phyloP scores from a whole-genome alignment of 139 green algal genomes.

The Tetradesmus obliquus region DNA sequence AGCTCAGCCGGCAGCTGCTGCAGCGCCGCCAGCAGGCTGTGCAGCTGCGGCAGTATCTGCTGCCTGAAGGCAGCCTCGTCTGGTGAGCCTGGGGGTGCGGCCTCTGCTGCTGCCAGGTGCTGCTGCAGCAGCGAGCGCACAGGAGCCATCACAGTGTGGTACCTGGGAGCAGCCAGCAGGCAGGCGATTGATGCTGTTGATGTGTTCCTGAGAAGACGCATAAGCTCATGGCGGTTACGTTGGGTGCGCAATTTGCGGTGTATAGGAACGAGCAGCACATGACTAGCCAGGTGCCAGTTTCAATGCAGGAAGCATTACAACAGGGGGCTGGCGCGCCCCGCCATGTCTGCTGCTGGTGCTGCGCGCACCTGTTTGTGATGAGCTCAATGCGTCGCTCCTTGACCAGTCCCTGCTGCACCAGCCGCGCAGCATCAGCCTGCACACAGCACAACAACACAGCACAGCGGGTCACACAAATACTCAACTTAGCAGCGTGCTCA shows the following conservation, averaged over 20 bases:
- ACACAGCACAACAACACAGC: constrained; percentile 1
- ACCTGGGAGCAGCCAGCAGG: constrained; percentile 50
- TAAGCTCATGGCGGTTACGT: too few species aligned
- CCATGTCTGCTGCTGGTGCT: too few species aligned
- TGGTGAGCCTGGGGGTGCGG: not conserved
- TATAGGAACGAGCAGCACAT: too few species aligned
- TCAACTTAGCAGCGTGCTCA: not conserved
- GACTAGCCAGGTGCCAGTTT: too few species aligned
- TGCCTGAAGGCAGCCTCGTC: constrained; percentile 34
- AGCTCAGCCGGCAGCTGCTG: constrained; percentile 10
- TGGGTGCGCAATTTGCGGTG: not conserved
- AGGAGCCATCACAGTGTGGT: constrained; percentile 66
- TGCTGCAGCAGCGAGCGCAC: constrained; percentile 63
- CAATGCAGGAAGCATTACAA: too few species aligned
- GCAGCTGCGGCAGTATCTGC: constrained; percentile 34
- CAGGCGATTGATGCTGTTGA: not conserved
- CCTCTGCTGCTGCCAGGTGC: constrained; percentile 51
- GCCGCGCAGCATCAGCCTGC: constrained; percentile 27
- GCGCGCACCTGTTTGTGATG: constrained; percentile 21
- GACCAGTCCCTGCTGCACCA: constrained; percentile 35
- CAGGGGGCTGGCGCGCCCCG: too few species aligned
- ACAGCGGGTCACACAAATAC: too few species aligned
- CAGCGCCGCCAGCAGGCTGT: not conserved
- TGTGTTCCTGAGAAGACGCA: too few species aligned
- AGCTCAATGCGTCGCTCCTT: not conserved